Conservation (phyloP, 75 land plant genomes). For the Pseudotsuga menziesii region DNA sequence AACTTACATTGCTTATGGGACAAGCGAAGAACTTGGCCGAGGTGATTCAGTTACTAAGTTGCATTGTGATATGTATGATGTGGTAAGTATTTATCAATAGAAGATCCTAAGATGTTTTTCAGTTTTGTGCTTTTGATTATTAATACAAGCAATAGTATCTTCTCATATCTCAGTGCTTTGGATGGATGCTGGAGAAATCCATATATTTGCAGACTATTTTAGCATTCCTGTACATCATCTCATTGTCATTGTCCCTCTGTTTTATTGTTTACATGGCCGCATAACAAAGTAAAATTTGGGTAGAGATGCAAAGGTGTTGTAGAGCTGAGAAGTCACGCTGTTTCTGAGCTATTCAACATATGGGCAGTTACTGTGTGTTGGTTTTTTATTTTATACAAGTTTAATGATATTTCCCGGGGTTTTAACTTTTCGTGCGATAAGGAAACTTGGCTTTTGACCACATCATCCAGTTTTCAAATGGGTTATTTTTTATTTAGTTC, state of each 20-base stretch:
- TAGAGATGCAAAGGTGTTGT: background rate
- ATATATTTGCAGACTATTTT: no score
- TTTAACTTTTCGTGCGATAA: background rate
- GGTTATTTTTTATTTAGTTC: background rate
- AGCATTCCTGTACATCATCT: background rate
- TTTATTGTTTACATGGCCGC: background rate
- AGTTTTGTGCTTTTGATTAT: background rate
- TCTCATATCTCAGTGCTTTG: background rate
- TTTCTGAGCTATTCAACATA: background rate
- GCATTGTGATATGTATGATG: conserved; percentile 87
- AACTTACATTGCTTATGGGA: conserved; percentile 75
- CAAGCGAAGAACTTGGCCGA: conserved; percentile 48
- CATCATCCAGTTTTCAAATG: no score
- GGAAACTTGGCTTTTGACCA: background rate
- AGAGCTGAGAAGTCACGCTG: background rate
- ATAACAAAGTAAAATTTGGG: background rate
- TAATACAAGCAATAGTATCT: background rate
- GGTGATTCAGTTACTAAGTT: conserved; percentile 82
- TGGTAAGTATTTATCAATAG: conserved; percentile 31
- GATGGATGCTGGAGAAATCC: background rate
- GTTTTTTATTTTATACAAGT: no score
- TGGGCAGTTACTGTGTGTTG: no score
- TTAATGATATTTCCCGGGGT: background rate
- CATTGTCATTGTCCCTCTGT: background rate
- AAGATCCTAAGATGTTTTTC: no score